phyloP scores from a whole-genome alignment of 139 green algal genomes.

The Desmodesmus armatus region DNA sequence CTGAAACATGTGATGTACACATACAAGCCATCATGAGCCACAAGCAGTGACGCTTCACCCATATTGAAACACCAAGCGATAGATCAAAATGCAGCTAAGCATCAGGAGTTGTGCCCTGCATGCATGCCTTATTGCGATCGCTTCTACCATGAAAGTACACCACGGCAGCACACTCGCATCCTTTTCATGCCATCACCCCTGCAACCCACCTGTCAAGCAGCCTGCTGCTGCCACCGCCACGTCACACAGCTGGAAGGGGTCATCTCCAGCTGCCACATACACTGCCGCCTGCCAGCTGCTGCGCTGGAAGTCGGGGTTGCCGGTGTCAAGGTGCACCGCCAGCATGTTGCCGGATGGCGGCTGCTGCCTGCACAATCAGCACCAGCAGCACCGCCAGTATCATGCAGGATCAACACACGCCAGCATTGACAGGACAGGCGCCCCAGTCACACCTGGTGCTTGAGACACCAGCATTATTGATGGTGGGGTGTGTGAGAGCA shows the following conservation, averaged over 20 bases:
- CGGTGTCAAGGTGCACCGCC: constrained; percentile 33
- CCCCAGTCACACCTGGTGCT: not conserved
- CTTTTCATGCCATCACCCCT: too few relatives aligned
- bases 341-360: not conserved
- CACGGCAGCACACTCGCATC: too few relatives aligned
- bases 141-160: too few relatives aligned
- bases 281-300: constrained; percentile 35
- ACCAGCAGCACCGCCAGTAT: not conserved
- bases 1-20: too few relatives aligned
- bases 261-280: constrained; percentile 28
- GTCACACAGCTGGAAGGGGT: constrained; percentile 67
- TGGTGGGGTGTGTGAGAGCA: too few relatives aligned
- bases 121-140: too few relatives aligned
- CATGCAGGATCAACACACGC: not conserved
- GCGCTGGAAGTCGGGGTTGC: not conserved
- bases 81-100: too few relatives aligned
- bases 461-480: not conserved
- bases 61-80: too few relatives aligned
- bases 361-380: not conserved
- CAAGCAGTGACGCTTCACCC: too few relatives aligned
- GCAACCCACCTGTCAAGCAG: constrained; percentile 54
- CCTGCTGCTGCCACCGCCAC: constrained; percentile 64
- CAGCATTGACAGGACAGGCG: not conserved
- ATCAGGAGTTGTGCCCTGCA: too few relatives aligned
- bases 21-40: too few relatives aligned